Evolutionary conservation across 2,329 filamentous ascomycete species (phyloP).

Genomic region (Xylariaceae sp.): DNA sequence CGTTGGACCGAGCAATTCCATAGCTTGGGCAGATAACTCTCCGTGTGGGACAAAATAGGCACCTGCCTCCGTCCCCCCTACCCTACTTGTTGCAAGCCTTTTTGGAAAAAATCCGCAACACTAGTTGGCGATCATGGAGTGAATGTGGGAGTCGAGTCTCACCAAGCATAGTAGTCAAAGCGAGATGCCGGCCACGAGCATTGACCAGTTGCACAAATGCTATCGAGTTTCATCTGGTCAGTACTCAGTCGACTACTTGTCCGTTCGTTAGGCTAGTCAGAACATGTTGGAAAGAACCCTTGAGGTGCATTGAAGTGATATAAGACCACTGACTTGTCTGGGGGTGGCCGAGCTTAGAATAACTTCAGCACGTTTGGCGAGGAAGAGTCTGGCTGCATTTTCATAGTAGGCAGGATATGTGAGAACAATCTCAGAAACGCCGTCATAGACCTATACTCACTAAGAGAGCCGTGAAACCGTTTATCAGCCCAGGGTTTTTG

Average conservation of each 20-base stretch:
- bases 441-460: constrained; percentile 43
- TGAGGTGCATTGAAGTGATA: too few relatives aligned
- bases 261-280: too few relatives aligned
- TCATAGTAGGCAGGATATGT: constrained; percentile 59
- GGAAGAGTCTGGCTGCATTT: constrained; percentile 51
- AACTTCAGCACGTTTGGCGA: constrained; percentile 56
- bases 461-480: too few relatives aligned
- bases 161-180: constrained; percentile 54
- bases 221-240: too few relatives aligned
- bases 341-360: constrained; percentile 42
- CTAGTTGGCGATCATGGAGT: not conserved
- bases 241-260: too few relatives aligned
- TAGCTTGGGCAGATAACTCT: constrained; percentile 52
- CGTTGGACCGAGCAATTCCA: constrained; percentile 44
- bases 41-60: constrained; percentile 58
- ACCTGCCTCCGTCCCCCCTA: constrained; percentile 35
- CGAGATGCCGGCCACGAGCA: constrained; percentile 46
- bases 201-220: constrained; percentile 55
- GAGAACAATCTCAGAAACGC: constrained; percentile 50
- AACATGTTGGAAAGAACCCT: too few relatives aligned
- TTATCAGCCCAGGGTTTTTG: too few relatives aligned
- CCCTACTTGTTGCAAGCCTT: constrained; percentile 34
- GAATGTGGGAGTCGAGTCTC: constrained; percentile 22
- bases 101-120: not conserved
- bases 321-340: constrained; percentile 16